Base-by-base conservation (phyloP, 768 basidiomycete species). In the Xerocomellus chrysenteron region DNA sequence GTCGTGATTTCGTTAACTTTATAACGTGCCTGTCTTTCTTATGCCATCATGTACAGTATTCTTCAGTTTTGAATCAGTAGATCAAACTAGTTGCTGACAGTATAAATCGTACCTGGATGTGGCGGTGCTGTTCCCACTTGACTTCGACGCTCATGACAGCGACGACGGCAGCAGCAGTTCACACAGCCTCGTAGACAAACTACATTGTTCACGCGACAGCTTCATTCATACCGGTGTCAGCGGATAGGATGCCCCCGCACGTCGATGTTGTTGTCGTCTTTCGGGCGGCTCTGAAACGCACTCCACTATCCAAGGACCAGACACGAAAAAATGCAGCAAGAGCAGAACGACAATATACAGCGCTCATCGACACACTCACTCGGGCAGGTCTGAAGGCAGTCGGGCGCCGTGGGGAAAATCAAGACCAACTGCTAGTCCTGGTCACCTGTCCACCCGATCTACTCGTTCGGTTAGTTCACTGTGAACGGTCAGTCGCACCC, bases 231-330 rank as follows among this genome's bases (percentile, higher is more conserved):
- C 26, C 13, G 16, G 45, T 35, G 17, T 19, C 48, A 32, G 9
- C 24, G 24, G 24, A 36, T 5, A 55, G 28, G 43, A 80, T 79
- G 76, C 68, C 76, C 9, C 85, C 82, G 14, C 78, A 84, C 53
- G 84, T 89, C 47, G 89, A 93, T 73, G 77, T 92, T 32, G 84
- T 92, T 49, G 75, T 93, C 57, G 76, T 88, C 43, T 92, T 92
- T 66, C 80, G 81, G 44, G 80, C 84, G 1, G 75, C 78, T 35
- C 73, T 74, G 8, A 66, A 60, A 30, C 58, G 50, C 30, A 49
- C 50, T 19, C 76, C 76, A 2, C 64, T 83, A 21, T 82, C 85
- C 7, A 90, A 89, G 65, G 78, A 82, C 39, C 82, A 86, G 56
- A 80, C 80, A 11, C 77, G 82, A 32, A 80, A 86, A 61, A 83